Conservation (phyloP, 176 grass and related monocot species). For the Paspalum vaginatum region DNA sequence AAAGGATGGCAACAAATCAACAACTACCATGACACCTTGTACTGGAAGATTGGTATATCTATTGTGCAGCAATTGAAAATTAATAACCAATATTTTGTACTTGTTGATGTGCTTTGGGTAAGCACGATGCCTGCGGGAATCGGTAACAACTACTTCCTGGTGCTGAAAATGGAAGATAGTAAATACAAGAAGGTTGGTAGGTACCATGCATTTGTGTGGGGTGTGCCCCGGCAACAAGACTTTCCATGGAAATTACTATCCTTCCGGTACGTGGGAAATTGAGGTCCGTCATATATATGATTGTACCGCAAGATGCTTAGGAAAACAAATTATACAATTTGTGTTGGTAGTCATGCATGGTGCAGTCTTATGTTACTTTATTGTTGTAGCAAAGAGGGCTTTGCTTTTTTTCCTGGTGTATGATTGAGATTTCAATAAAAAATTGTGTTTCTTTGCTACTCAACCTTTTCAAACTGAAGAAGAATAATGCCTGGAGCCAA, state of each 20-base stretch:
- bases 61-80: not conserved
- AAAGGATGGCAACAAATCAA: not conserved
- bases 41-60: slow-evolving; percentile 20
- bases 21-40: not conserved
- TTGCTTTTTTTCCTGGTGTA: not conserved
- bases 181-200: not conserved
- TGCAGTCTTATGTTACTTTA: not conserved
- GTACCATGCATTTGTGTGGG: slow-evolving; percentile 37
- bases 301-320: too few species aligned
- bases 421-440: not conserved
- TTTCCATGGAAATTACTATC: not conserved
- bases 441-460: not conserved
- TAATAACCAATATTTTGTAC: not conserved
- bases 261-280: slow-evolving; percentile 8
- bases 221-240: not conserved
- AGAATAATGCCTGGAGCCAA: not conserved
- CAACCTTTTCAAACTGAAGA: not conserved
- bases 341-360: too few species aligned
- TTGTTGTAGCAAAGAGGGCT: not conserved
- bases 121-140: not conserved
- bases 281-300: not conserved
- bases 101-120: slow-evolving; percentile 1
- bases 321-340: not conserved
- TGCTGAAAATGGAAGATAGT: slow-evolving; percentile 15
- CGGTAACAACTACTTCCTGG: slow-evolving; percentile 9